Evolutionary conservation across 2,329 filamentous ascomycete species (phyloP), one percentile per base, ranked within the genome.

Genomic region (Chaetomiaceae sp.): DNA sequence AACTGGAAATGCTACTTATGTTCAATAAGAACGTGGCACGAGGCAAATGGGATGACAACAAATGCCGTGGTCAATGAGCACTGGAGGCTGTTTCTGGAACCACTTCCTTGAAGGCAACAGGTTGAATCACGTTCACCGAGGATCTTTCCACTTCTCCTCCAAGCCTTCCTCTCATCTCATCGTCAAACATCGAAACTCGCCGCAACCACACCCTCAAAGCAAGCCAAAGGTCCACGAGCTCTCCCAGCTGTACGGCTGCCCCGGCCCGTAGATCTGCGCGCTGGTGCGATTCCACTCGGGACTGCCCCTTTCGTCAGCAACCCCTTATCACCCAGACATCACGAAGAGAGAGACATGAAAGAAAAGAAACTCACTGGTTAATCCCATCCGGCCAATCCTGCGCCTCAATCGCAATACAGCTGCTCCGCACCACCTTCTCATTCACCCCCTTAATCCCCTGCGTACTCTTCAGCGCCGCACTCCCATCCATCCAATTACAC

Each of bases 331-430:
- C 46, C 25, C 1, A 17, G 34, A 34, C 17, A 45, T 20, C 33
- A 55, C 48, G 38, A 29, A 42, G 20, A 20, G 23, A 11, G 47
- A 25, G 50, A 38, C 38, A 19, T 15, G 36, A 12, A 40, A 25
- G 47, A 47, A 50, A 25, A 14, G 19, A 39, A 40, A 70, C 74
- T 67, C 64, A 76, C 74, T 87, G 79, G 67, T 90, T 91, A 69
- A 91, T 88, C 3, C 80, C 87, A 66, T 90, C 86, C 55, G 88
- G 87, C 75, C 83, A 91, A 65, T 88, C 86, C 67, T 90, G 82
- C 2, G 87, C 83, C 71, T 91, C 88, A 65, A 91, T 82, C 29
- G 89, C 88, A 6, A 90, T 67, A 65, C 87, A 91, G 19, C 84
- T 86, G 63, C 84, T 85, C 66, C 86, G 68, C 51, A 73, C 71